Base-by-base conservation (phyloP, 2,329 filamentous ascomycete species). In the Fusarium sp. region DNA sequence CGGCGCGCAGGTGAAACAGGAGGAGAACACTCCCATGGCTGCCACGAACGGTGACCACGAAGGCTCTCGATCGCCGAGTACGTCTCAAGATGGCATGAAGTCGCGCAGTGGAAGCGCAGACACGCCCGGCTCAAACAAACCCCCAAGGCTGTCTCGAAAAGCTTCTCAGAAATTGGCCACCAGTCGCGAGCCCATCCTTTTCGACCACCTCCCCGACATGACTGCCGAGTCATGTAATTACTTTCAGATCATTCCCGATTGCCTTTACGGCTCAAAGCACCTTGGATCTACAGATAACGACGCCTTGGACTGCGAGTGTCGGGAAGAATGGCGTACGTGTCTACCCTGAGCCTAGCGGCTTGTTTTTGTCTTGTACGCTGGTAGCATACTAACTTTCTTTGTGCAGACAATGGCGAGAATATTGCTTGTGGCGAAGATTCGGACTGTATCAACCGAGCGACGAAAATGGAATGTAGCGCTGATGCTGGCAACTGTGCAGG, bases 381-480 rank as follows among this genome's bases (percentile, higher is more conserved):
- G 47, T 57, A 3, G 10, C 28, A 52, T 43, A 52, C 69, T 73
- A 52, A 66, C 60, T 55, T 67, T 26, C 26, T 50, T 61, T 55
- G 67, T 70, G 21, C 75, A 91, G 89, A 81, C 36, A 82, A 89
- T 78, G 86, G 87, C 67, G 79, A 82, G 69, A 99, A 99, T 79
- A 81, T 91, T 81, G 94, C 96, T 50, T 99, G 96, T 79, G 95
- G 93, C 70, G 94, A 98, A 75, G 94, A 98, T 80, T 97, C 94
- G 17, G 95, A 98, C 80, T 99, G 96, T 81, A 99, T 99, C 85
- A 99, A 99, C 80, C 92, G 96, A 75, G 93, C 94, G 60, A 98
- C 95, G 61, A 98, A 98, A 80, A 97, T 98, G 89, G 96, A 99
- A 82, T 99, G 96, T 78, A 85, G 87, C 68, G 89, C 89, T 65